A percentile compares a stretch with the other conserved stretches of the same genome.
phyloP scores from a whole-genome alignment of 2,329 filamentous ascomycete genomes.

The Aspergillus quadricinctus region DNA sequence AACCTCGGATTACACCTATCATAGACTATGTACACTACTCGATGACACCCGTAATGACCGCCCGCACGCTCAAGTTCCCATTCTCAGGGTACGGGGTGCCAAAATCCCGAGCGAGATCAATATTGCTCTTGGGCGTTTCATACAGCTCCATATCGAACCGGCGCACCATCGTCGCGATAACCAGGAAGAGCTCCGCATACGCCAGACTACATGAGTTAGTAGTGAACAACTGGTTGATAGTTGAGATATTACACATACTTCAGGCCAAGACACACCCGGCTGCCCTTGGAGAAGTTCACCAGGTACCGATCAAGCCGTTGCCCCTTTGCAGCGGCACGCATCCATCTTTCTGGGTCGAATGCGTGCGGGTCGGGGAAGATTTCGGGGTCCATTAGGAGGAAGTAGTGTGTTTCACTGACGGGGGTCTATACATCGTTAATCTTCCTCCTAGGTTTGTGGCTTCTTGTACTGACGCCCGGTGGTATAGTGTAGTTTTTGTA shows the following conservation, averaged over 20 bases:
- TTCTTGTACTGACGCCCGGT: constrained; percentile 18
- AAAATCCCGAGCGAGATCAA: constrained; percentile 4
- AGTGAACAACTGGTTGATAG: not conserved
- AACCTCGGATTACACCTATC: too few relatives aligned
- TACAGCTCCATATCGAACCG: constrained; percentile 4
- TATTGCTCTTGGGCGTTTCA: constrained; percentile 3
- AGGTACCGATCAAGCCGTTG: constrained; percentile 18
- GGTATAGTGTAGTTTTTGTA: constrained; percentile 31
- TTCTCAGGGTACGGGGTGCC: constrained; percentile 5
- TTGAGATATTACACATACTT: constrained; percentile 16
- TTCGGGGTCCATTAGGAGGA: constrained; percentile 17
- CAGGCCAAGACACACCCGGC: constrained; percentile 20
- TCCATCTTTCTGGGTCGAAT: constrained; percentile 26
- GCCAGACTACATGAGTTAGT: constrained; percentile 11
- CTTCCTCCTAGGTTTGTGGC: not conserved
- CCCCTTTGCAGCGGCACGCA: constrained; percentile 12
- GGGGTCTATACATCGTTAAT: constrained; percentile 9
- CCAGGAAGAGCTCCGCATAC: constrained; percentile 5
- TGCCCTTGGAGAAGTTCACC: constrained; percentile 24
- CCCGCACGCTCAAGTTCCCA: constrained; percentile 1
- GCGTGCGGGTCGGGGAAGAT: constrained; percentile 21
- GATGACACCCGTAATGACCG: not conserved
- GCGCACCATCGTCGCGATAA: constrained; percentile 1
- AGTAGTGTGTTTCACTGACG: constrained; percentile 16
- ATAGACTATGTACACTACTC: too few relatives aligned